Base-by-base conservation (phyloP, 176 grass and related monocot genomes). In the Aegilops tauschii region DNA sequence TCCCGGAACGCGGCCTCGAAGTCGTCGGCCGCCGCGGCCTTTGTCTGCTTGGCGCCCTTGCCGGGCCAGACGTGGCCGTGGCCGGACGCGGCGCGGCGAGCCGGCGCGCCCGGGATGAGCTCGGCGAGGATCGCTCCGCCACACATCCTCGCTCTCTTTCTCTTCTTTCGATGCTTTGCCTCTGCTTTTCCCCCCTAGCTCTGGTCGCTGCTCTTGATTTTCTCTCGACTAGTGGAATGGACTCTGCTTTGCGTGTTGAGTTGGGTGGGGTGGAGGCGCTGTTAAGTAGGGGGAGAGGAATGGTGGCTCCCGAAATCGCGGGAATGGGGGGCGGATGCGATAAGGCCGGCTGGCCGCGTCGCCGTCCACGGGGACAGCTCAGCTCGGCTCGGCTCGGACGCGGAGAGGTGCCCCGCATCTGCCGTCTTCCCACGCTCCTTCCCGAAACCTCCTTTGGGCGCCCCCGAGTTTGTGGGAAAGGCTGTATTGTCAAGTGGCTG, bases 1-100 rank as follows among this genome's bases (percentile, higher is more conserved):
- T 94, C 79, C 40, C 25, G 77, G 82, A 97, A 93, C 30, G 90
- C 89, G 0, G 93, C 92, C 95, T 97, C 95, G 83, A 97, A 97
- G 87, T 97, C 92, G n/a, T 91, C 81, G 3, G 61, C 76, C 5
- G 9, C 84, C 6, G 27, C 12, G 18, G 18, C 5, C 28, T 27
- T 20, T 16, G 1, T 10, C 77, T 49, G 8, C 73, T 28, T 80
- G 76, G 36, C 86, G 54, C 5, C 35, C 59, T 54, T 67, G n/a
- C 12, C 66, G 6, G 86, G 82, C 87, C 78, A 90, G 66, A 88
- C 59, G 62, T 83, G 54, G 44, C 45, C 65, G 61, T 80, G 40
- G 36, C 47, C 37, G 35, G 67, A 17, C 74, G 84, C 64, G n/a
- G 45, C 88, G n/a, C 84, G 82, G 17, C 90, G 71, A 50, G 77